Base-by-base conservation (phyloP, 169 alveolate species). In the Cryptosporidium ryanae region DNA sequence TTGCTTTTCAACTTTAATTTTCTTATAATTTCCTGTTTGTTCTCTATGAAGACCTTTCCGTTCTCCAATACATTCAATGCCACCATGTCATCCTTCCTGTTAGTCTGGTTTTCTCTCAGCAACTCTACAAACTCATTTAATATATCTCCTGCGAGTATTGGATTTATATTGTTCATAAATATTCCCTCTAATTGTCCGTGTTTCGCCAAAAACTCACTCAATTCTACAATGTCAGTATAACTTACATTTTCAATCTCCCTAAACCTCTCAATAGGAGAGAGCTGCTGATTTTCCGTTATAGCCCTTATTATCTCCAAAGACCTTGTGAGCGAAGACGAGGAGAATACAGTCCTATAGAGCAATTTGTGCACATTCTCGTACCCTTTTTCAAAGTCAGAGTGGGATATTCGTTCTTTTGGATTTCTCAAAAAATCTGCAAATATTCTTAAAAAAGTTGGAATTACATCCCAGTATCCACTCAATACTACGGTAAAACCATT, bases 151-250 rank as follows among this genome's bases (percentile, higher is more conserved):
- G 87, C 87, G 15, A 38, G 38, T n/a, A 76, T 15, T 4, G 87
- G 87, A 43, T 54, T 27, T 12, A 59, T 38, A 25, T 76, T 76
- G 8, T 63, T 63, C 18, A 76, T 44, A 8, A 76, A 18, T 61
- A 65, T 46, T 12, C 87, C 87, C 46, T 76, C 87, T 2, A 29
- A 18, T 7, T 10, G 55, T 15, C 87, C 87, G 27, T 76, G 8
- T 2, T 10, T 32, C 15, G 66, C 23, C n/a, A 76, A 8, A 34
- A 59, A 61, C 18, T 21, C 21, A 12, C 63, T 38, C n/a, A 76
- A 29, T 1, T 76, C 87, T 12, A 76, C 18, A n/a, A 76, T 46
- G 13, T 76, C 71, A 15, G 34, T 71, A 34, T 34, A 23, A 6
- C 44, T 34, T 32, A 76, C 34, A 2, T 64, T 55, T 38, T 68